Conservation (phyloP, 768 basidiomycete genomes). For the Rhizopogon salebrosus region DNA sequence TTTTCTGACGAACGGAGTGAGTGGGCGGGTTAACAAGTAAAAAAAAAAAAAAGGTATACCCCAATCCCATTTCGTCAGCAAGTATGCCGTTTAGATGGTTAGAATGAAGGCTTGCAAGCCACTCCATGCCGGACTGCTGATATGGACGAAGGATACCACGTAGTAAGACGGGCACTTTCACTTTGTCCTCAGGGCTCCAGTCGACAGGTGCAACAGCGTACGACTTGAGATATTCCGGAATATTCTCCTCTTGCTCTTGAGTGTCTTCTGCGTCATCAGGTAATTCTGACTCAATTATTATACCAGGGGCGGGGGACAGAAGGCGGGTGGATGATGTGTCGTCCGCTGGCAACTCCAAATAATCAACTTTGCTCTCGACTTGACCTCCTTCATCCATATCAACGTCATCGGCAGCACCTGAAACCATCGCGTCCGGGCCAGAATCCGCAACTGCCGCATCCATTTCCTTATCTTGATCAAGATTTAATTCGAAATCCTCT, state of each 20-base stretch:
- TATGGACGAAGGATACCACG: slow-evolving; percentile 89
- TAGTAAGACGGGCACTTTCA: slow-evolving; percentile 67
- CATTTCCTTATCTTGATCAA: neutral
- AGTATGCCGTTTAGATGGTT: slow-evolving; percentile 81
- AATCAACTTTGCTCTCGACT: neutral
- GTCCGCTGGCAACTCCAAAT: neutral
- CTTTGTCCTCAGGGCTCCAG: slow-evolving; percentile 54
- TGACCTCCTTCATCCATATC: neutral
- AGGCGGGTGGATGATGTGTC: neutral
- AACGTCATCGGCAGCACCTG: neutral
- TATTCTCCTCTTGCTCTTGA: slow-evolving; percentile 30
- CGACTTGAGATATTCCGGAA: slow-evolving; percentile 55
- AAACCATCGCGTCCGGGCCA: neutral
- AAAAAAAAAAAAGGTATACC: slow-evolving; percentile 44
- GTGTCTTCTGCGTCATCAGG: slow-evolving; percentile 32
- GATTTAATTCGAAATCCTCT: neutral
- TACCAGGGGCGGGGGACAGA: neutral
- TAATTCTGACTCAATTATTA: neutral
- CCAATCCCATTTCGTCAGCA: slow-evolving; percentile 93
- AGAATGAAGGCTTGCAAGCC: slow-evolving; percentile 83
- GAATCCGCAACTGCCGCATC: neutral
- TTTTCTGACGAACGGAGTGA: slow-evolving; percentile 48
- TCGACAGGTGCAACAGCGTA: slow-evolving; percentile 70
- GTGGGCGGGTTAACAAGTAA: neutral
- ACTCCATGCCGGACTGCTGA: slow-evolving; percentile 89